Base-by-base conservation (phyloP, 2,329 filamentous ascomycete genomes). In the Apiospora malaysiana region DNA sequence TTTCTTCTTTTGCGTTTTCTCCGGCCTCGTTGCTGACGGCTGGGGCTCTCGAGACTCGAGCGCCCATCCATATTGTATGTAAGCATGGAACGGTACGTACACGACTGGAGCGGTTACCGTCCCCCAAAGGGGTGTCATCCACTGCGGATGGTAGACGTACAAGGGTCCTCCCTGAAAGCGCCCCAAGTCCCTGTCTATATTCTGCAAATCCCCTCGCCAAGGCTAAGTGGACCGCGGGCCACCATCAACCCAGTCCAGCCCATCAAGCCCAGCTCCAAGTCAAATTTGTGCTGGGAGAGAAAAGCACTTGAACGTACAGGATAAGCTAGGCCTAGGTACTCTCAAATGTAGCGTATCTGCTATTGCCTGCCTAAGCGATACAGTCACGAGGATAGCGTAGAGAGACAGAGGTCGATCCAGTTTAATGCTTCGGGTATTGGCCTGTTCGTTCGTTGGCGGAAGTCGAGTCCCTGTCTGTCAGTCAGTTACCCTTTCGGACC, bases 221-320 rank as follows among this genome's bases (percentile, higher is more conserved):
- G 66, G 42, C 25, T 10, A 42, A 68, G 66, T 68, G 66, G 66
- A 68, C 46, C 66, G 43, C 66, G 66, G 66, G 66, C 66, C 43
- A 68, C 66, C 25, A n/a, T 32, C 66, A n/a, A 63, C 56, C 32
- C 18, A 40, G 32, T 21, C 51, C 51, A 59, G 51, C 51, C 51
- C 51, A 59, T 16, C 49, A 56, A 45, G 66, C 46, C 66, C 43
- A 37, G 43, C 66, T 68, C 43, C 66, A 68, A 37, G 66, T 47
- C 66, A 47, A 68, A 47, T 40, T 56, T 40, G n/a, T 63, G 56
- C 32, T 63, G 56, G 21, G 56, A 40, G 37, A 59, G 56, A 63
- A 63, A 25, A 56, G 56, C 42, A 63, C 56, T 63, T 40, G 32
- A 23, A 63, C 56, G 18, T 63, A 63, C 56, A 63, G 56, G 7